phyloP scores from a whole-genome alignment of 257 asterid genomes.

The Gardenia jasminoides region DNA sequence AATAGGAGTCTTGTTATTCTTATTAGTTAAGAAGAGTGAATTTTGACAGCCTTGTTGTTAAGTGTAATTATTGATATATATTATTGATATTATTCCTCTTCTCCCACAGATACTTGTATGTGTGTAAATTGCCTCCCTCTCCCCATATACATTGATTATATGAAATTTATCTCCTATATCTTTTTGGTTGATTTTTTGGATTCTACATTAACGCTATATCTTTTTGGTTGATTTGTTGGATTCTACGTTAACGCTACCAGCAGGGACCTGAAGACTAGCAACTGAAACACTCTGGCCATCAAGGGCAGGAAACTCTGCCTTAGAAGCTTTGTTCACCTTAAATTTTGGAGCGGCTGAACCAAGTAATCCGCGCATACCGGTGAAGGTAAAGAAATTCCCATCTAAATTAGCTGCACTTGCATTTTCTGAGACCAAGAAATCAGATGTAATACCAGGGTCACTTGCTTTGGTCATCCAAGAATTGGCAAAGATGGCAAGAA shows the following conservation, averaged over 20 bases:
- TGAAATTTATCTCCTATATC: too few relatives aligned
- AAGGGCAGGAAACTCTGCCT: conserved; percentile 27
- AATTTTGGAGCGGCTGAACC: not conserved
- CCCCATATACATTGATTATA: too few relatives aligned
- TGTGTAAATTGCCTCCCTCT: too few relatives aligned
- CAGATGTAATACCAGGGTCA: conserved; percentile 28
- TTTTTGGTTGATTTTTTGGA: too few relatives aligned
- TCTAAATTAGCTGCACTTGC: not conserved
- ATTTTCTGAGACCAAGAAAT: conserved; percentile 22
- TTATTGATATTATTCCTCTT: too few relatives aligned
- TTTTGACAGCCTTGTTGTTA: too few relatives aligned
- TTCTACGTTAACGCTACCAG: conserved; percentile 13
- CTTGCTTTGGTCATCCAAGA: conserved; percentile 14
- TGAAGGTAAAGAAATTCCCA: conserved; percentile 28
- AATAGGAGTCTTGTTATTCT: too few relatives aligned
- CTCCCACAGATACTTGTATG: too few relatives aligned
- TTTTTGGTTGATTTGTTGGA: too few relatives aligned
- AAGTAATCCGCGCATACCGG: conserved; percentile 9
- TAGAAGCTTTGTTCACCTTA: conserved; percentile 21
- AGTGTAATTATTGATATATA: too few relatives aligned
- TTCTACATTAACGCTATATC: too few relatives aligned
- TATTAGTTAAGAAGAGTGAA: too few relatives aligned
- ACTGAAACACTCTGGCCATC: conserved; percentile 33
- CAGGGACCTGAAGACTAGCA: conserved; percentile 28
- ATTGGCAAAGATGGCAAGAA: conserved; percentile 10